Evolutionary conservation across 1,139 yeast species (phyloP), one percentile per base, ranked within the genome.

Genomic region (Yamadazyma buinensis): DNA sequence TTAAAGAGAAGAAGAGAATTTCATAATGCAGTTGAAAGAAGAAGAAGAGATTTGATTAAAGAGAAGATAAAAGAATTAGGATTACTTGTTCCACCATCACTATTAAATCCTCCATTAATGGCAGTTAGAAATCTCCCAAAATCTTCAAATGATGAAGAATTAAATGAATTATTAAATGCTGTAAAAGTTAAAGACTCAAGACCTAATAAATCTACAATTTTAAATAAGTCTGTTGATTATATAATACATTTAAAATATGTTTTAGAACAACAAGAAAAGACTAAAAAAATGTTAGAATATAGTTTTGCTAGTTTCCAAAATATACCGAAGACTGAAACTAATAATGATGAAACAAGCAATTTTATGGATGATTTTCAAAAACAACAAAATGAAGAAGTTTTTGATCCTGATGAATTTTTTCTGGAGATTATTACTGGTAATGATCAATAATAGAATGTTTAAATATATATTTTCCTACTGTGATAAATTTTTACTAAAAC

Each of bases 21-120:
- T 47, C 94, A 84, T 51, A 84, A 84, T 52, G 92, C 88, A 1
- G 94, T 84, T 5, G 94, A 84, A 54, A 67, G 92, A 51, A 70
- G 90, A 53, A 69, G 94, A 54, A 67, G 94, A 46, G 94, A 84
- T 51, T 62, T 84, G 46, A 84, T 84, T 44, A 84, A 84, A 54
- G 84, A 80, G 49, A 75, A 83, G 47, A 83, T 84, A 40, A 80
- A 81, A 51, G 90, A 82, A 43, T 58, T 84, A 43, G 87, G 90
- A 1, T 57, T 71, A 22, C 64, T 83, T 31, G 85, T 83, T 1
- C 94, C 94, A 0, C 87, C 87, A 1, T 71, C 84, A 4, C 55
- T 84, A 44, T 56, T 83, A 22, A 72, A 77, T 43, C 75, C 75
- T 3, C 73, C 64, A 41, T 50, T 64, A 17, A 55, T 67, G 30